Percentiles rank a stretch among this genome's conserved stretches.
Conservation (phyloP, 2,329 filamentous ascomycete species). For the Nothomitra cinnamomea region DNA sequence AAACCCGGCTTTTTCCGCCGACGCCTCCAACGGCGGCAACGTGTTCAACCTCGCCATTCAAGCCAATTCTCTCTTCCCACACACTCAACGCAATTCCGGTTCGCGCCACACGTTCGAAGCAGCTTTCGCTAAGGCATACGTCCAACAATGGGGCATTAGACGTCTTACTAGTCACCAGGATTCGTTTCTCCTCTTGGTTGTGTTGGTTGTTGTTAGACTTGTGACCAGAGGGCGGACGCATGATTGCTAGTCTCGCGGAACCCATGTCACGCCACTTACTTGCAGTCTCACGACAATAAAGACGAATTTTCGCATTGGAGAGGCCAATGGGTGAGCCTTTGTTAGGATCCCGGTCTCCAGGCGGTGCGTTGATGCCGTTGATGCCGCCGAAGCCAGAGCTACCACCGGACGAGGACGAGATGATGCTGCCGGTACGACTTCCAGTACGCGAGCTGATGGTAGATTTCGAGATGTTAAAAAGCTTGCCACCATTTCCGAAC, state of each 20-base stretch:
- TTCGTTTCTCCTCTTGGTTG: constrained; percentile 55
- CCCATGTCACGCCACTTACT: constrained; percentile 88
- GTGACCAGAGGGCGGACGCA: constrained; percentile 40
- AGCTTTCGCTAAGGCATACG: constrained; percentile 66
- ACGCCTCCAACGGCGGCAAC: constrained; percentile 41
- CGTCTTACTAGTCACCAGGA: constrained; percentile 59
- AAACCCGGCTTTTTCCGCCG: constrained; percentile 37
- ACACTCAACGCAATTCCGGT: constrained; percentile 80
- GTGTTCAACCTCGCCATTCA: constrained; percentile 40
- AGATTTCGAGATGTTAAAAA: constrained; percentile 72
- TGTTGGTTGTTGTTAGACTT: constrained; percentile 14
- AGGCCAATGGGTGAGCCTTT: constrained; percentile 41
- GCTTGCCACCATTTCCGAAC: constrained; percentile 52
- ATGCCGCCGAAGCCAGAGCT: constrained; percentile 18
- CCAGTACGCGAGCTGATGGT: constrained; percentile 44
- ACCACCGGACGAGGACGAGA: constrained; percentile 34
- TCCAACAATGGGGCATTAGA: constrained; percentile 57
- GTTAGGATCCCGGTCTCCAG: constrained; percentile 31
- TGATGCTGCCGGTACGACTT: constrained; percentile 40
- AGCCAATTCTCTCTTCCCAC: constrained; percentile 44
- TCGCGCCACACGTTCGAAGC: constrained; percentile 68
- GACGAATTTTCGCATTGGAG: constrained; percentile 67
- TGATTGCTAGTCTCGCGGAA: constrained; percentile 66
- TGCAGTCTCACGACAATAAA: constrained; percentile 61
- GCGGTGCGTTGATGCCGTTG: constrained; percentile 24